phyloP scores from a whole-genome alignment of 768 basidiomycete species.

The Suillus bovinus region DNA sequence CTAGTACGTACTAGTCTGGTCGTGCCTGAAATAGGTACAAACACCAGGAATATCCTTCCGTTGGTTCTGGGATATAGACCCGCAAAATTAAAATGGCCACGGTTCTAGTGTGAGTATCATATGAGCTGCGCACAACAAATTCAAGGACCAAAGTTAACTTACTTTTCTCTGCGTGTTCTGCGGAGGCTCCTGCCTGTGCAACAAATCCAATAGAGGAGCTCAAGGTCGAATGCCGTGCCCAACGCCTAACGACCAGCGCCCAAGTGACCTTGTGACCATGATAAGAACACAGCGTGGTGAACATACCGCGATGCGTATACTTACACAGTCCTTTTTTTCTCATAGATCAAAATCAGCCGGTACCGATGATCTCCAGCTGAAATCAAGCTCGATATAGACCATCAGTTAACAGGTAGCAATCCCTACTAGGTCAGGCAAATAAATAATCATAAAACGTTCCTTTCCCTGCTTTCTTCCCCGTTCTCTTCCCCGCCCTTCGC shows the following conservation, averaged over 20 bases:
- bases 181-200: not conserved
- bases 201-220: not conserved
- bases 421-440: conserved; percentile 35
- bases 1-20: too few species aligned
- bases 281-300: too few species aligned
- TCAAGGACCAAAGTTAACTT: too few species aligned
- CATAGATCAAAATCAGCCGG: not conserved
- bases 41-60: too few species aligned
- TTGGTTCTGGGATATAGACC: too few species aligned
- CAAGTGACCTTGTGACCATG: too few species aligned
- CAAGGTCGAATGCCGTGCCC: too few species aligned
- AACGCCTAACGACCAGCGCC: too few species aligned
- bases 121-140: too few species aligned
- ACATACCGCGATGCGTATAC: not conserved
- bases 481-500: conserved; percentile 22
- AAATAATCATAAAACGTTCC: conserved; percentile 46
- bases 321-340: not conserved
- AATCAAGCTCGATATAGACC: not conserved
- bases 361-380: not conserved
- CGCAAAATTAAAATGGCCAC: too few species aligned
- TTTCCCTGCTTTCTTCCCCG: conserved; percentile 14
- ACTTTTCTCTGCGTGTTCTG: not conserved
- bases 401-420: not conserved
- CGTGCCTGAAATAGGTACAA: too few species aligned
- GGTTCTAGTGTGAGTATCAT: too few species aligned